A percentile compares a stretch with the other conserved stretches of the same genome.
These are phyloP conservation scores for Saccharata proteae DNA, from an alignment of 2,329 filamentous ascomycete genomes.

Conservation along the genomic window DNA sequence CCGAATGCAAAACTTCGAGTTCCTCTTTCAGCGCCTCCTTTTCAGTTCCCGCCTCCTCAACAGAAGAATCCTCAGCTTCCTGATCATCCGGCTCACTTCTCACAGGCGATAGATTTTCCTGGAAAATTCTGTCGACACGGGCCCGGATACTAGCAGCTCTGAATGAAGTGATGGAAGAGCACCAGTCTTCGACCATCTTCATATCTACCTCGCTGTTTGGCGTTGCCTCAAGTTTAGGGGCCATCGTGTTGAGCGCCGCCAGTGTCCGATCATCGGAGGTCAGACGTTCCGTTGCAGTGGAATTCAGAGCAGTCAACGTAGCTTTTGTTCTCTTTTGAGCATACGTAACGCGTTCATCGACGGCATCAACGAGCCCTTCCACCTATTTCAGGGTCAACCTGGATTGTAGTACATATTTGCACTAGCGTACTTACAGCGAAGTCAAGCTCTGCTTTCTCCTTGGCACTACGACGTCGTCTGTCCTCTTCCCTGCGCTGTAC, in stretches of 20 bases:
- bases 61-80: conserved; percentile 9
- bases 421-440: conserved; percentile 16
- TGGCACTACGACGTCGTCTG: conserved; percentile 21
- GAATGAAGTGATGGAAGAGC: conserved; percentile 30
- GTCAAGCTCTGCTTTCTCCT: conserved; percentile 31
- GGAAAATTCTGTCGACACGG: conserved; percentile 40
- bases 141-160: conserved; percentile 29
- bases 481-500: conserved; percentile 27
- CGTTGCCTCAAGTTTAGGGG: conserved; percentile 38
- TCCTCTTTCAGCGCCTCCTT: conserved; percentile 48
- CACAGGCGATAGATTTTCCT: conserved; percentile 28
- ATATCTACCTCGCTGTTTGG: conserved; percentile 41
- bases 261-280: conserved; percentile 48
- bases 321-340: conserved; percentile 38
- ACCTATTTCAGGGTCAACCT: conserved; percentile 10
- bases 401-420: background rate
- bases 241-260: conserved; percentile 4
- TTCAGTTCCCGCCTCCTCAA: conserved; percentile 37
- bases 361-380: conserved; percentile 17
- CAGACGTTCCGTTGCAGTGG: conserved; percentile 39
- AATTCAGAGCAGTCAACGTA: conserved; percentile 34
- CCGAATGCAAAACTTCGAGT: conserved; percentile 56
- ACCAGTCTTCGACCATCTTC: conserved; percentile 43
- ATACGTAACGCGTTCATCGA: conserved; percentile 22
- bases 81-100: conserved; percentile 11